Conservation (phyloP, 768 basidiomycete species). For the Lyophyllum semitale region DNA sequence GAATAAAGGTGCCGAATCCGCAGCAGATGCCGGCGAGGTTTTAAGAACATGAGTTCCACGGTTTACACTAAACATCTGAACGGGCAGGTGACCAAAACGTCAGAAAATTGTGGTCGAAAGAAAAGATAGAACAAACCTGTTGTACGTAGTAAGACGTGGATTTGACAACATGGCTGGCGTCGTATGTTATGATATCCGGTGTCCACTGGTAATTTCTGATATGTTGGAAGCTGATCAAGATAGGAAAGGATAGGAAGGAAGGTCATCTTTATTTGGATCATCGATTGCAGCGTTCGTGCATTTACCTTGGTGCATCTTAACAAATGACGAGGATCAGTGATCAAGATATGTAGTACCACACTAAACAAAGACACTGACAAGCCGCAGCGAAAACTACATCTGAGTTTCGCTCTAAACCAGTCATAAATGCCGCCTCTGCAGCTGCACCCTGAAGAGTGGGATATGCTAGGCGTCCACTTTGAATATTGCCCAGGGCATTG, state of each 20-base stretch:
- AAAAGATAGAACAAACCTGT: conserved; percentile 26
- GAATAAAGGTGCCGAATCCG: conserved; percentile 30
- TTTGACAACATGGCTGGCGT: conserved; percentile 34
- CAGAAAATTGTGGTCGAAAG: not conserved
- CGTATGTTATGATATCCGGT: conserved; percentile 39
- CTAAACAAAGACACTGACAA: conserved; percentile 28
- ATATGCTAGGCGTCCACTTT: conserved; percentile 28
- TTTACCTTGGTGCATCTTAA: conserved; percentile 29
- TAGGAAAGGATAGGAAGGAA: too few species aligned
- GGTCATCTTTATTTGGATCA: not conserved
- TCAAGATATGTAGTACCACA: not conserved
- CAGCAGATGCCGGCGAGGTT: conserved; percentile 26
- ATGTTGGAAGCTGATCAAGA: conserved; percentile 28
- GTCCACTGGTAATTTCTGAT: conserved; percentile 40
- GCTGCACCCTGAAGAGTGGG: conserved; percentile 39
- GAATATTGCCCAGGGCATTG: conserved; percentile 28
- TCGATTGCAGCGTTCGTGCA: not conserved
- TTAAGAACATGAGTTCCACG: conserved; percentile 33
- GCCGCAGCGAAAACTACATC: conserved; percentile 60
- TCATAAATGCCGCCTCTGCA: conserved; percentile 64
- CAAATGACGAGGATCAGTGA: conserved; percentile 1
- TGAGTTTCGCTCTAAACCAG: conserved; percentile 56
- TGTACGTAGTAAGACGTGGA: conserved; percentile 41
- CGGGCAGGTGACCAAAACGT: not conserved
- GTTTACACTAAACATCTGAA: conserved; percentile 38